Conservation (phyloP, 306 rosid species). For the Sesbania bispinosa region DNA sequence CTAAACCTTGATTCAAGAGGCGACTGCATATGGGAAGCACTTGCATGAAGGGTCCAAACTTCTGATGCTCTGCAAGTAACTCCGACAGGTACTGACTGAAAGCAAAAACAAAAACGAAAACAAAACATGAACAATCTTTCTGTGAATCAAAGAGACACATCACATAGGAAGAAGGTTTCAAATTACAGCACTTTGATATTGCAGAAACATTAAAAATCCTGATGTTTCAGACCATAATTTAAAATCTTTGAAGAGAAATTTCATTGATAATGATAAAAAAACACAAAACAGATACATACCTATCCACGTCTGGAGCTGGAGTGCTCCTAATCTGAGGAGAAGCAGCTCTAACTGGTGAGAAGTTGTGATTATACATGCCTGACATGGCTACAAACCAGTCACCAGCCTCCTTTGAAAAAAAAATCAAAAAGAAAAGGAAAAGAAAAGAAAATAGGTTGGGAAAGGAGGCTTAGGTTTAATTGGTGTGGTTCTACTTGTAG, state of each 20-base stretch:
- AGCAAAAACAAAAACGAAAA: background rate
- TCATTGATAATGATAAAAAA: background rate
- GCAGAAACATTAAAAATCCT: no score
- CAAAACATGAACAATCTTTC: background rate
- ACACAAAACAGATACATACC: conserved; percentile 29
- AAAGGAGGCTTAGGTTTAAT: conserved; percentile 46
- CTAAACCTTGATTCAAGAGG: conserved; percentile 80
- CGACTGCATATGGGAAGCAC: conserved; percentile 88
- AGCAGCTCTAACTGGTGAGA: conserved; percentile 95
- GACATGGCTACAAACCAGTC: conserved; percentile 50
- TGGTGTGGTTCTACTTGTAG: conserved; percentile 29
- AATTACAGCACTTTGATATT: no score
- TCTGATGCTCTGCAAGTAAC: conserved; percentile 87
- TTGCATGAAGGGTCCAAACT: conserved; percentile 92
- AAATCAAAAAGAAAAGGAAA: background rate
- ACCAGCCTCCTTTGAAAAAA: background rate
- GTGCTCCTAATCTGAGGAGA: conserved; percentile 89
- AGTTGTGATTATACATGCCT: conserved; percentile 84
- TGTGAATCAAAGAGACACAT: background rate
- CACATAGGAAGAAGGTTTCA: no score
- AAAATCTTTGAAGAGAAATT: no score
- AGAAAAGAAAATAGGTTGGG: background rate
- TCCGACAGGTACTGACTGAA: conserved; percentile 85
- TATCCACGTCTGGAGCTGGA: conserved; percentile 59
- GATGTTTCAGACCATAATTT: no score